Evolutionary conservation across 768 basidiomycete genomes (phyloP).

Genomic region (Auriscalpium microsporum): DNA sequence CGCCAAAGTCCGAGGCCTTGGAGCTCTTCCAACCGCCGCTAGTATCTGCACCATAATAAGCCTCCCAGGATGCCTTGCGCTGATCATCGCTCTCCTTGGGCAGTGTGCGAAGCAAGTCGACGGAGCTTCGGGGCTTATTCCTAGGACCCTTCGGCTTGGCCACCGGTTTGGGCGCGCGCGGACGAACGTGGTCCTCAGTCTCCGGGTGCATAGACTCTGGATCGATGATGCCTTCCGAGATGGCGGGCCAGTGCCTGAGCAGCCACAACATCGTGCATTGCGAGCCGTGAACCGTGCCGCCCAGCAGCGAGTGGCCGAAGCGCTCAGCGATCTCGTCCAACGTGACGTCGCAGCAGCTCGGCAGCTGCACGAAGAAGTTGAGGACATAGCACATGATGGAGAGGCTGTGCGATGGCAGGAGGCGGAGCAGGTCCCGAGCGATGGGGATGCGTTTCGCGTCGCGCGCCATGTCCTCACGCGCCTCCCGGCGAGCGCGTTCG

Average conservation of each 20-base stretch:
- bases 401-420: slow-evolving; percentile 34
- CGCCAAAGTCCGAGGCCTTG: too few species aligned
- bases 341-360: slow-evolving; percentile 39
- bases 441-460: slow-evolving; percentile 24
- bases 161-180: too few species aligned
- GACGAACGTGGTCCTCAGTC: too few species aligned
- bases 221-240: slow-evolving; percentile 14
- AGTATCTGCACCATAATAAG: too few species aligned
- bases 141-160: too few species aligned
- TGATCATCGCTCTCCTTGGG: too few species aligned
- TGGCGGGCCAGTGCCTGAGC: slow-evolving; percentile 11
- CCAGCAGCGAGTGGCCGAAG: slow-evolving; percentile 35
- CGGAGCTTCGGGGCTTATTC: too few species aligned
- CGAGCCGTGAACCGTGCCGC: slow-evolving; percentile 19
- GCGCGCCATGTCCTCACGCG: slow-evolving; percentile 4
- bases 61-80: too few species aligned
- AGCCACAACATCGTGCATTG: slow-evolving; percentile 13
- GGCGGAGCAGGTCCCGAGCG: slow-evolving; percentile 42
- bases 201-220: too few species aligned
- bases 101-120: too few species aligned
- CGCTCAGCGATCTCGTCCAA: slow-evolving; percentile 37
- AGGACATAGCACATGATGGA: slow-evolving; percentile 37
- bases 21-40: too few species aligned
- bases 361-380: slow-evolving; percentile 43
- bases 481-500: not conserved